These are phyloP conservation scores for Lippia alba DNA, from an alignment of 305 asterid genomes.

Conservation along the genomic window DNA sequence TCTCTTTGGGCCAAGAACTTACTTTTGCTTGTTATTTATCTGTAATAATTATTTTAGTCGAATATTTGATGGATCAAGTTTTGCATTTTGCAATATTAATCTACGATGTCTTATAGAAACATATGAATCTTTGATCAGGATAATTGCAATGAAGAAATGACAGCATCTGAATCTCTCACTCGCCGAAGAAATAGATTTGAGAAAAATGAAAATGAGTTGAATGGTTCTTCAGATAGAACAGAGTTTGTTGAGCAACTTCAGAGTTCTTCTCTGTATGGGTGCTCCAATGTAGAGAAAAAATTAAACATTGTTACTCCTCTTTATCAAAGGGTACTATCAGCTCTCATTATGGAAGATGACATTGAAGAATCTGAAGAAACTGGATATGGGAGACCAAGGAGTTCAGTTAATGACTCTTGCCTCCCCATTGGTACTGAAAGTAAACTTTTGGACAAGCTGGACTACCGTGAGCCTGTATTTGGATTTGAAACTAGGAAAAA, in stretches of 20 bases:
- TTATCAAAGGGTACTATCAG: conserved; percentile 92
- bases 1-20: conserved; percentile 6
- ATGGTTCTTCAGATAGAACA: conserved; percentile 43
- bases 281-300: conserved; percentile 51
- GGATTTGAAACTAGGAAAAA: conserved; percentile 48
- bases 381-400: conserved; percentile 60
- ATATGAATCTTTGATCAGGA: conserved; percentile 48
- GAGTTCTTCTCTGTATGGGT: conserved; percentile 55
- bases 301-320: conserved; percentile 63
- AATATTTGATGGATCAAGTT: conserved; percentile 17
- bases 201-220: conserved; percentile 42
- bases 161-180: conserved; percentile 47
- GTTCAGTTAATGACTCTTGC: conserved; percentile 53
- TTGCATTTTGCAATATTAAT: conserved; percentile 27
- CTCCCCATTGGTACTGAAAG: conserved; percentile 48
- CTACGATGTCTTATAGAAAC: conserved; percentile 36
- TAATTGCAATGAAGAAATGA: conserved; percentile 48
- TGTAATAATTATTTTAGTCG: conserved; percentile 3
- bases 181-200: conserved; percentile 48
- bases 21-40: conserved; percentile 20
- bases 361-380: conserved; percentile 78
- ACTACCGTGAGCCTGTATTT: conserved; percentile 55
- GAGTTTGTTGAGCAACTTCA: conserved; percentile 60
- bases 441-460: conserved; percentile 54
- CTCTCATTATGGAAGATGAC: conserved; percentile 85